Evolutionary conservation across 345 rosid species (phyloP).

Genomic region (Syzygium aqueum): DNA sequence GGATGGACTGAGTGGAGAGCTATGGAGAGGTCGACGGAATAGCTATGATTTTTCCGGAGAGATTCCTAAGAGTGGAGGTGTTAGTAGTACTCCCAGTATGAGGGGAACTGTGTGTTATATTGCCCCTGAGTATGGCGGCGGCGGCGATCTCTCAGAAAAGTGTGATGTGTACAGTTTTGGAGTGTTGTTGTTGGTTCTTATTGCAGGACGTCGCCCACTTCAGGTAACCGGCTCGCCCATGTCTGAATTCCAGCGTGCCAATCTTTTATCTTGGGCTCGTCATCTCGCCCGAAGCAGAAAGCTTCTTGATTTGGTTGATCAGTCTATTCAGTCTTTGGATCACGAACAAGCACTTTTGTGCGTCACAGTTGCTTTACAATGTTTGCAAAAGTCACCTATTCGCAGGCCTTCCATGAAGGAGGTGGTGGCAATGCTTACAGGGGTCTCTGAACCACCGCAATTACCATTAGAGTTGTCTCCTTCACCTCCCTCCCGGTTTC

Average conservation of each 20-base stretch:
- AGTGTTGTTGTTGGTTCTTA: constrained; percentile 58
- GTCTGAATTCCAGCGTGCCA: constrained; percentile 80
- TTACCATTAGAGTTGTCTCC: constrained; percentile 79
- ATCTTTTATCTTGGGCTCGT: constrained; percentile 85
- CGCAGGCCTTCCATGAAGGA: constrained; percentile 75
- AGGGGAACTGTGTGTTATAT: constrained; percentile 89
- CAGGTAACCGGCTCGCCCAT: constrained; percentile 65
- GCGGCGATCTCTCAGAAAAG: constrained; percentile 67
- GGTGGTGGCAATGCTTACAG: constrained; percentile 66
- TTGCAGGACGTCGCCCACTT: constrained; percentile 85
- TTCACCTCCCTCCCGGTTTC: constrained; percentile 59
- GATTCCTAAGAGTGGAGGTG: constrained; percentile 60
- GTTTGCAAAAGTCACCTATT: constrained; percentile 74
- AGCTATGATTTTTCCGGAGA: constrained; percentile 69
- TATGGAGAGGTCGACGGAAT: constrained; percentile 38
- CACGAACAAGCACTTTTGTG: constrained; percentile 67
- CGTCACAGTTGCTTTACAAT: constrained; percentile 61
- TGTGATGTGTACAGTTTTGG: constrained; percentile 90
- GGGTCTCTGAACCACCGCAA: constrained; percentile 42
- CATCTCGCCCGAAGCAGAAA: constrained; percentile 66
- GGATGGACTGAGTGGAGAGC: constrained; percentile 71
- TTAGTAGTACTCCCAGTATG: constrained; percentile 94
- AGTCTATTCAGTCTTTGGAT: constrained; percentile 39
- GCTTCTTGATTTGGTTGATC: constrained; percentile 75
- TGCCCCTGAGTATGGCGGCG: constrained; percentile 87